phyloP scores from a whole-genome alignment of 106 monocot species.

The Phalaenopsis aphrodite region DNA sequence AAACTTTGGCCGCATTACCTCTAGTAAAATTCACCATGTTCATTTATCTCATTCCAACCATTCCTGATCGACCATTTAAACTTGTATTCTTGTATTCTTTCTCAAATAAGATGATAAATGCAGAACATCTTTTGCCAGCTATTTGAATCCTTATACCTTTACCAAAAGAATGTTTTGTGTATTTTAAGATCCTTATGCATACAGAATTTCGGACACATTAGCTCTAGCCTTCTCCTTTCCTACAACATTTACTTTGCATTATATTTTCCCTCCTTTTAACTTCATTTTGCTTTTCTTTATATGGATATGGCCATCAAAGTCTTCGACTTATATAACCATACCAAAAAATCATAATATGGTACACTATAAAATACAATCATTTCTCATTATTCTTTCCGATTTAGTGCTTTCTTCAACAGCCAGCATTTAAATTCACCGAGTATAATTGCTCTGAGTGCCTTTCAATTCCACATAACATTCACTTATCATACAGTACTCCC shows the following conservation, averaged over 20 bases:
- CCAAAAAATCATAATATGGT: background rate
- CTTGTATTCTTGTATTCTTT: too few species aligned
- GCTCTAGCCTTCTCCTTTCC: background rate
- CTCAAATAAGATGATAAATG: background rate
- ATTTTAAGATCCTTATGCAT: background rate
- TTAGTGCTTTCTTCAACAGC: background rate
- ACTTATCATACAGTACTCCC: too few species aligned
- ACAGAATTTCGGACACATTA: background rate
- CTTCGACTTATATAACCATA: background rate
- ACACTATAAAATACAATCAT: background rate
- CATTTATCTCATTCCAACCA: background rate
- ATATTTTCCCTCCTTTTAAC: background rate
- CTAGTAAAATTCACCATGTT: background rate
- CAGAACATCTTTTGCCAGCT: background rate
- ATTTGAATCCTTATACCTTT: background rate
- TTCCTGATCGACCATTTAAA: too few species aligned
- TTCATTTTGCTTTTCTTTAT: background rate
- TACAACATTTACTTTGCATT: background rate
- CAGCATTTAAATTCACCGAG: background rate
- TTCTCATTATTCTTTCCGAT: background rate
- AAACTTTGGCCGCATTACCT: background rate
- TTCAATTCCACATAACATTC: too few species aligned
- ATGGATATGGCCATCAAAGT: background rate
- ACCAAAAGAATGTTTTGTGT: background rate
- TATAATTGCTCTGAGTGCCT: background rate